These are phyloP conservation scores for Senna siamea DNA, from an alignment of 306 rosid genomes.

Conservation along the genomic window DNA sequence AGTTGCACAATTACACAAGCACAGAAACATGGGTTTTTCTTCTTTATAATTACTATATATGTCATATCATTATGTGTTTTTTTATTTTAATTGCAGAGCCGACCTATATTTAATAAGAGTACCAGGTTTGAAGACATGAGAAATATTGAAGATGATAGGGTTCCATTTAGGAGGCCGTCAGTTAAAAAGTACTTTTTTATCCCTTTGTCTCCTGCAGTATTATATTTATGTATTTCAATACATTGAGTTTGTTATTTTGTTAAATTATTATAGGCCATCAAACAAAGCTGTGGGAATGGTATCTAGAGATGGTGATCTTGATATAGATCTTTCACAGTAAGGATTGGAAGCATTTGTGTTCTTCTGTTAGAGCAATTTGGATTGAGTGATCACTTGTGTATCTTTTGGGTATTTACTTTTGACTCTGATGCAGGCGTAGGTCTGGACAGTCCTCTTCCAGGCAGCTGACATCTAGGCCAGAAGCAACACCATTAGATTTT, in stretches of 20 bases:
- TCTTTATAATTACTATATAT: no score
- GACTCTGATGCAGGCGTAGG: constrained; percentile 66
- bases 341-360: constrained; percentile 32
- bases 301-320: constrained; percentile 95
- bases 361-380: constrained; percentile 8
- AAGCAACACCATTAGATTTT: constrained; percentile 94
- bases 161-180: constrained; percentile 73
- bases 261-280: constrained; percentile 54
- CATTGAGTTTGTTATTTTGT: constrained; percentile 28
- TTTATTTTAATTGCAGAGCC: constrained; percentile 66
- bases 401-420: constrained; percentile 23
- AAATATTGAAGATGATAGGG: constrained; percentile 74
- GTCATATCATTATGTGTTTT: no score
- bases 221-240: background rate
- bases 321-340: constrained; percentile 85
- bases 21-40: no score
- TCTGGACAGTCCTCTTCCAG: constrained; percentile 83
- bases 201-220: background rate
- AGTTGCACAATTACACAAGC: no score
- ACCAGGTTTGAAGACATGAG: constrained; percentile 98
- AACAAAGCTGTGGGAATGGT: constrained; percentile 75
- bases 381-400: constrained; percentile 15
- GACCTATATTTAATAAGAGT: constrained; percentile 92
- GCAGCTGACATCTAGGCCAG: constrained; percentile 82
- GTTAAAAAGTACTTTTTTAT: constrained; percentile 62